Evolutionary conservation across 192 early-diverging fungal species (phyloP).

Genomic region (Pecoramyces ruminantium): DNA sequence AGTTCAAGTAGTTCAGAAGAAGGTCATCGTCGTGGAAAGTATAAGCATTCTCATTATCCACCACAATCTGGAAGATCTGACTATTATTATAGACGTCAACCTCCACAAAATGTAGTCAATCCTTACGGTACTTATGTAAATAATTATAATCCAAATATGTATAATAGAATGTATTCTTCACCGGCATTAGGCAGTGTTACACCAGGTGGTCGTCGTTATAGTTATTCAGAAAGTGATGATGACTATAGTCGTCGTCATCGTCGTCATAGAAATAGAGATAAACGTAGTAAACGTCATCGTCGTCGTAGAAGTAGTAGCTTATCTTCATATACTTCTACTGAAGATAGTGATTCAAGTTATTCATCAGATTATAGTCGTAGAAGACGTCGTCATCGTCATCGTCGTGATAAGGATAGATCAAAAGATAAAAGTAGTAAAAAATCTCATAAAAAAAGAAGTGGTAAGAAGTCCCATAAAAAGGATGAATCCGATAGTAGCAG

Average conservation of each 20-base stretch:
- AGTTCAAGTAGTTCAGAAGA: neutral
- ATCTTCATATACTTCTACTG: neutral
- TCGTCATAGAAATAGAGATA: neutral
- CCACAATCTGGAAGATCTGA: neutral
- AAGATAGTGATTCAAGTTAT: neutral
- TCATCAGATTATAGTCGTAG: neutral
- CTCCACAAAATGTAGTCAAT: neutral
- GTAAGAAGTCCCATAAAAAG: neutral
- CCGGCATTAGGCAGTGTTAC: neutral
- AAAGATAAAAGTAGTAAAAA: neutral
- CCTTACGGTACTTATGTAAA: neutral
- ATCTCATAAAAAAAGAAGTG: neutral
- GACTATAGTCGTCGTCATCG: neutral
- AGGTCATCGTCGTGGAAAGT: neutral
- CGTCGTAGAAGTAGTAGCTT: neutral
- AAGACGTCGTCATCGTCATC: neutral
- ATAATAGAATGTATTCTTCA: neutral
- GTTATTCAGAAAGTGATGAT: neutral
- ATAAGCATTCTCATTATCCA: neutral
- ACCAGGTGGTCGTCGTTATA: neutral
- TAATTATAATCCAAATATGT: neutral
- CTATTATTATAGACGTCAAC: neutral
- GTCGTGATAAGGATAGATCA: neutral
- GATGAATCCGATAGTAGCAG: neutral
- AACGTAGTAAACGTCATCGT: neutral